phyloP scores from a whole-genome alignment of 768 basidiomycete genomes.

The Boletellus sp. region DNA sequence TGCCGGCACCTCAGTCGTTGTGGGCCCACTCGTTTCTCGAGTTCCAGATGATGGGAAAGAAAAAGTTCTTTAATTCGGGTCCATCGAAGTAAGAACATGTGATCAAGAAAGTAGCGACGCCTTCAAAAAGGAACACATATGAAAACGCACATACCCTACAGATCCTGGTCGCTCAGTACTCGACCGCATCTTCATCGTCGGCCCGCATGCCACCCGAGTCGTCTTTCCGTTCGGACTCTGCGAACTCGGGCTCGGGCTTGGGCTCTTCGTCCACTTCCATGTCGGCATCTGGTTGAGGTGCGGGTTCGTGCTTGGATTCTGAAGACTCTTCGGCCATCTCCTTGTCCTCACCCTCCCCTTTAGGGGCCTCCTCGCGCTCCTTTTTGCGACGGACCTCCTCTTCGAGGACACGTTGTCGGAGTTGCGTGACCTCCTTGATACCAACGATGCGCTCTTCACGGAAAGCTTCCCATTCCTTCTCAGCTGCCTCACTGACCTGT shows the following conservation, averaged over 20 bases:
- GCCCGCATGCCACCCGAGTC: slow-evolving; percentile 52
- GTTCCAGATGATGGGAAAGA: background rate
- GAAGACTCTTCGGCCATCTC: slow-evolving; percentile 31
- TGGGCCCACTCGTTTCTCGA: background rate
- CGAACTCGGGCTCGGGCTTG: slow-evolving; percentile 33
- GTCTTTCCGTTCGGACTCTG: slow-evolving; percentile 49
- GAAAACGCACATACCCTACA: slow-evolving; percentile 28
- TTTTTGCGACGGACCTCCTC: slow-evolving; percentile 51
- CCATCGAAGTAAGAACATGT: slow-evolving; percentile 7
- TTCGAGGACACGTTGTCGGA: slow-evolving; percentile 63
- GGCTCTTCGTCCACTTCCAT: slow-evolving; percentile 36
- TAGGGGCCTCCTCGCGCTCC: slow-evolving; percentile 37
- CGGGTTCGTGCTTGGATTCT: slow-evolving; percentile 19
- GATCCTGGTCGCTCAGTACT: slow-evolving; percentile 47
- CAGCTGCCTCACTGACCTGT: slow-evolving; percentile 58
- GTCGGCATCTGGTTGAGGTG: slow-evolving; percentile 23
- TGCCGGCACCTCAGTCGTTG: background rate
- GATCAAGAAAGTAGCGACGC: slow-evolving; percentile 18
- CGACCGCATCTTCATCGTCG: slow-evolving; percentile 79
- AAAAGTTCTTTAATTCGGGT: slow-evolving; percentile 8
- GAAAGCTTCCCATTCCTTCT: slow-evolving; percentile 69
- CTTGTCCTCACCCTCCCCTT: slow-evolving; percentile 32
- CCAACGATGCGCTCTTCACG: slow-evolving; percentile 53
- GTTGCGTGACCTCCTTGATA: slow-evolving; percentile 56
- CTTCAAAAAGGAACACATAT: slow-evolving; percentile 20